Base-by-base conservation (phyloP, 2,329 filamentous ascomycete genomes). In the Colletotrichum limetticola region DNA sequence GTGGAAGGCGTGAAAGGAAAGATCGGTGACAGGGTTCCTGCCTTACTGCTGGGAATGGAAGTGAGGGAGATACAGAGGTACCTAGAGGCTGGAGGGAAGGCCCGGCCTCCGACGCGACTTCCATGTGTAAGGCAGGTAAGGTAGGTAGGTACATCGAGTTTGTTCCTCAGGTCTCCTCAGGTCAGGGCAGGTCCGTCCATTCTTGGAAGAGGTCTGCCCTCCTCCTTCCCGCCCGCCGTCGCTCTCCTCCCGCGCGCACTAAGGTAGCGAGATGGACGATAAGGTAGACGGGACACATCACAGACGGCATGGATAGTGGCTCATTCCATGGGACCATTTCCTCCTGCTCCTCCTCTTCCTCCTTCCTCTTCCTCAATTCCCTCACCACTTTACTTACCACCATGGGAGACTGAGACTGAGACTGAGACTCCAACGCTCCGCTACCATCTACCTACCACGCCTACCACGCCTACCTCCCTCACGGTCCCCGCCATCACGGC, bases 401-500 rank as follows among this genome's bases (percentile, higher is more conserved):
- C 8, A 11, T 35, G 32, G 12, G 32, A 35, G 26, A 26, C 26
- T 26, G 32, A 32, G 26, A 26, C 26, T 26, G 32, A 32, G 32
- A 32, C 32, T 32, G 32, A 35, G 32, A 35, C 42, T 49, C 42
- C 42, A 49, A 49, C 42, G 19, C 58, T 35, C n/a, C 32, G 11
- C 24, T 42, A 24, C 52, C 60, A 35, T 35, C 11, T 5, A 35
- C 11, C 49, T 59, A 26, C 26, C 1, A 26, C 26, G 26, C 11
- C 49, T 59, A 26, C 26, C 1, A 26, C 26, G 26, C 26, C 26
- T 26, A 64, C 32, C 64, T 57, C 57, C 26, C 64, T 42, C 37
- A 42, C 37, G 2, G 37, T 42, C 35, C 35, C 66, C 59, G 35
- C 26, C 56, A 28, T 46, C 63, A 67, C 68, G 68, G 68, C 68